Evolutionary conservation across 495 filamentous ascomycete species (phyloP), one percentile per base, ranked within the genome.

Genomic region (Neurospora sp.): DNA sequence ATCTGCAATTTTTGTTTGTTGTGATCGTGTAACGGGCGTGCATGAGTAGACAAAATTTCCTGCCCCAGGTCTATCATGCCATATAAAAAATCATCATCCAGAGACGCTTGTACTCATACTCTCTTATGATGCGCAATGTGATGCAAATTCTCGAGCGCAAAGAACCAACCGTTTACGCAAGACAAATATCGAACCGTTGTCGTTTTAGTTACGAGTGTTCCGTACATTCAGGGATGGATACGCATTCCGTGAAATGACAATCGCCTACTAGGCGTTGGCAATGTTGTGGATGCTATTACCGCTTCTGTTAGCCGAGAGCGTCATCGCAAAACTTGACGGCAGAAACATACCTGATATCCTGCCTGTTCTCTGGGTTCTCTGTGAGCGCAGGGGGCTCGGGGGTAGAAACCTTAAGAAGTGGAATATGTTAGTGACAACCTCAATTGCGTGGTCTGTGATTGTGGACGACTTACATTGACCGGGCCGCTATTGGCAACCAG

Each of bases 401-500:
- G 4, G 70, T 59, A 9, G 74, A 35, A 23, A 66, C 39, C 16
- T 69, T 23, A 4, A n/a, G n/a, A n/a, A n/a, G n/a, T n/a, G n/a
- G 70, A 37, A 27, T 75, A 54, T 31, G 72, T 37, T 42, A 23
- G 41, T 5, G 71, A 40, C 2, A 54, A 31, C 0, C 27, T 39
- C 35, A 31, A 48, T 9, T 54, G 72, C 3, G 12, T 18, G 46
- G 31, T 9, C 14, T 31, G 27, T 35, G 6, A 16, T 66, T 7
- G 54, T 37, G 54, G 14, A 66, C 5, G 31, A 66, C 54, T 42
- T 1, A 76, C 74, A 31, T 79, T 77, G 1, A 79, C 76, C 1
- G 77, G 76, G 11, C 77, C 78, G 41, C 78, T 69, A 37, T 74
- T 81, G 4, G 69, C 78, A 0, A 70, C 69, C 41, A 72, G 39